Conservation (phyloP, 2,329 filamentous ascomycete species). For the Xylaria digitata region DNA sequence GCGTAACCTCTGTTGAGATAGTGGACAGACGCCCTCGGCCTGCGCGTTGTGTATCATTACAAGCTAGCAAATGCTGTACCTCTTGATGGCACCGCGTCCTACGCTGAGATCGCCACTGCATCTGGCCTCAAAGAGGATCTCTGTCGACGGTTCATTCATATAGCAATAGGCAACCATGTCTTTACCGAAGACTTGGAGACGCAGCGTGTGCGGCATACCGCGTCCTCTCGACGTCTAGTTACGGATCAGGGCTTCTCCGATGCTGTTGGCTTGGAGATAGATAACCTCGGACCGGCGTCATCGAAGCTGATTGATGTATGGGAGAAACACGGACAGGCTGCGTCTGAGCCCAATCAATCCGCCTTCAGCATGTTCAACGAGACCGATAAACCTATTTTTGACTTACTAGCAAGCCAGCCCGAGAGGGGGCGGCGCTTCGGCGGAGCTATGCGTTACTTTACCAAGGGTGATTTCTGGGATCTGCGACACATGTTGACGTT, state of each 20-base stretch:
- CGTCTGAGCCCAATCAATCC: slow-evolving; percentile 22
- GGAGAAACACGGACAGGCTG: slow-evolving; percentile 27
- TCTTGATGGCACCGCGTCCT: slow-evolving; percentile 28
- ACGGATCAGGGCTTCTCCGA: slow-evolving; percentile 30
- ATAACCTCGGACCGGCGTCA: slow-evolving; percentile 32
- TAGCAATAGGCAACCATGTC: slow-evolving; percentile 32
- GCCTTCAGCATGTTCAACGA: slow-evolving; percentile 32
- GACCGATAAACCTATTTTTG: slow-evolving; percentile 29
- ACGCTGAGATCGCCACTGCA: slow-evolving; percentile 31
- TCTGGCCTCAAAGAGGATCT: slow-evolving; percentile 29
- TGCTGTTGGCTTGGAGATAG: slow-evolving; percentile 33
- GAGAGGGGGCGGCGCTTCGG: slow-evolving; percentile 34
- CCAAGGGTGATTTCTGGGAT: slow-evolving; percentile 31
- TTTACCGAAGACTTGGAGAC: slow-evolving; percentile 30
- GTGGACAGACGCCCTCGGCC: slow-evolving; percentile 28
- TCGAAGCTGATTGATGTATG: slow-evolving; percentile 30
- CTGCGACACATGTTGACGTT: slow-evolving; percentile 32
- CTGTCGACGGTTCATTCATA: slow-evolving; percentile 28
- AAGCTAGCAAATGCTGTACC: slow-evolving; percentile 34
- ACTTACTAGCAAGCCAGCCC: slow-evolving; percentile 21
- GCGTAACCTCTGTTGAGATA: slow-evolving; percentile 19
- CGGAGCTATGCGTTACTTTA: slow-evolving; percentile 29
- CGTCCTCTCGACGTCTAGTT: slow-evolving; percentile 30
- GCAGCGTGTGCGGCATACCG: slow-evolving; percentile 31
- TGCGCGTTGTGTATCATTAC: slow-evolving; percentile 35